phyloP scores from a whole-genome alignment of 768 basidiomycete genomes.

The Galerina marginata region DNA sequence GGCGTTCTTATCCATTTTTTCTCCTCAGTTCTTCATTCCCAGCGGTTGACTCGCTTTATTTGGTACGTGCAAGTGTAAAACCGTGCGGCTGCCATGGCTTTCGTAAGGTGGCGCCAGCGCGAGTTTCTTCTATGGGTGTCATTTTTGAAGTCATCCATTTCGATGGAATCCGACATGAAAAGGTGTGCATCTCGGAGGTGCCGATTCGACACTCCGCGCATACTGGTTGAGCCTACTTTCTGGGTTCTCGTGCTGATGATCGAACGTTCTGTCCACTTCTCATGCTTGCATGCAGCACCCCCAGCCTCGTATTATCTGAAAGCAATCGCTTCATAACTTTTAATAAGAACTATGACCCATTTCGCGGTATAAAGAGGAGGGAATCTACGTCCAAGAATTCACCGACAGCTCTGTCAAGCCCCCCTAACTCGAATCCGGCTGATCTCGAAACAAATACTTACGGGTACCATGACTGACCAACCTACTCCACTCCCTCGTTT shows the following conservation, averaged over 20 bases:
- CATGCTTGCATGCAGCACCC: slow-evolving; percentile 15
- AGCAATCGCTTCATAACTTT: background rate
- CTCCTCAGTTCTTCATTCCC: slow-evolving; percentile 3
- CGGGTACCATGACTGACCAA: slow-evolving; percentile 20
- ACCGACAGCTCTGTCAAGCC: slow-evolving; percentile 1
- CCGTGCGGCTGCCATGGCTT: slow-evolving; percentile 4
- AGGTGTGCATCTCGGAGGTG: slow-evolving; percentile 10
- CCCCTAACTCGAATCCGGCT: slow-evolving; percentile 5
- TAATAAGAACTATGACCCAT: slow-evolving; percentile 14
- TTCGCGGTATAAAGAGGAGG: slow-evolving; percentile 13
- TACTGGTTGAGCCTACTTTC: slow-evolving; percentile 20
- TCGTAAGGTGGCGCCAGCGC: background rate
- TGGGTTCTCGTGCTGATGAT: slow-evolving; percentile 34
- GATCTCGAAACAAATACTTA: slow-evolving; percentile 15
- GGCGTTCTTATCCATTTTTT: slow-evolving; percentile 20
- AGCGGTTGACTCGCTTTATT: background rate
- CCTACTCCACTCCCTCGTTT: slow-evolving; percentile 37
- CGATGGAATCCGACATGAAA: slow-evolving; percentile 26
- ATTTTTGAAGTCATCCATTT: background rate
- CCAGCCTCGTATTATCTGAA: background rate
- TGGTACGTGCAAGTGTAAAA: slow-evolving; percentile 2
- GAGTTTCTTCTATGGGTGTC: background rate
- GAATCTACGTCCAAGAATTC: background rate
- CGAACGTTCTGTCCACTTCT: slow-evolving; percentile 22
- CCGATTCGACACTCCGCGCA: slow-evolving; percentile 23